Evolutionary conservation across 345 rosid species (phyloP).

Genomic region (Eucalyptus coolabah): DNA sequence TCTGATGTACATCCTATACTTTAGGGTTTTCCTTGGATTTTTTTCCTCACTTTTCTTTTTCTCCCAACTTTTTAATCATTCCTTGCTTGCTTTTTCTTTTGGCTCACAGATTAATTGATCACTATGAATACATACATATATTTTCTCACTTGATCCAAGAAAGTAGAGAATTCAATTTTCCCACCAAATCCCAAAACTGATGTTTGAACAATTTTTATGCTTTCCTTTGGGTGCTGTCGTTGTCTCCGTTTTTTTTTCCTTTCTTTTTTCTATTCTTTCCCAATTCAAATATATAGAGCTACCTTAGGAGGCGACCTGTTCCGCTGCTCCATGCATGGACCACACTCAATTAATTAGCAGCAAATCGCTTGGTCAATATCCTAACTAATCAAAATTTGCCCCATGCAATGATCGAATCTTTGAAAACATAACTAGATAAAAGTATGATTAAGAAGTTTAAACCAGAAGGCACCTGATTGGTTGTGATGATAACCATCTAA

Average conservation of each 20-base stretch:
- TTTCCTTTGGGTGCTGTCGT: not conserved
- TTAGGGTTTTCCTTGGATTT: constrained; percentile 17
- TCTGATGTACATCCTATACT: constrained; percentile 3
- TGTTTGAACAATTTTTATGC: not conserved
- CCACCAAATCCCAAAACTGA: not conserved
- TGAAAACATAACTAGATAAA: not conserved
- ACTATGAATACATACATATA: no score
- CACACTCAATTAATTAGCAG: not conserved
- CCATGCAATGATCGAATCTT: not conserved
- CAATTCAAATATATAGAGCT: not conserved
- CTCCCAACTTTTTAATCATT: constrained; percentile 47
- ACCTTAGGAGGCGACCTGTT: not conserved
- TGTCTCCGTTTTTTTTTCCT: not conserved
- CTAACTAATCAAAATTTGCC: not conserved
- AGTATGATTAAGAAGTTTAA: not conserved
- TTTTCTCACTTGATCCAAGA: constrained; percentile 67
- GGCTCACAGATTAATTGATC: not conserved
- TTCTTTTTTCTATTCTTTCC: not conserved
- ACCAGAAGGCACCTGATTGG: not conserved
- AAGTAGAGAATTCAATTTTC: constrained; percentile 29
- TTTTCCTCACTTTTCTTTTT: constrained; percentile 16
- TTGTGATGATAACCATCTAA: not conserved
- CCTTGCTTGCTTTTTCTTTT: constrained; percentile 29
- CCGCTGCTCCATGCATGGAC: not conserved
- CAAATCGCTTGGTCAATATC: not conserved